phyloP scores from a whole-genome alignment of 2,329 filamentous ascomycete species.

The Zymoseptoria crescenta region DNA sequence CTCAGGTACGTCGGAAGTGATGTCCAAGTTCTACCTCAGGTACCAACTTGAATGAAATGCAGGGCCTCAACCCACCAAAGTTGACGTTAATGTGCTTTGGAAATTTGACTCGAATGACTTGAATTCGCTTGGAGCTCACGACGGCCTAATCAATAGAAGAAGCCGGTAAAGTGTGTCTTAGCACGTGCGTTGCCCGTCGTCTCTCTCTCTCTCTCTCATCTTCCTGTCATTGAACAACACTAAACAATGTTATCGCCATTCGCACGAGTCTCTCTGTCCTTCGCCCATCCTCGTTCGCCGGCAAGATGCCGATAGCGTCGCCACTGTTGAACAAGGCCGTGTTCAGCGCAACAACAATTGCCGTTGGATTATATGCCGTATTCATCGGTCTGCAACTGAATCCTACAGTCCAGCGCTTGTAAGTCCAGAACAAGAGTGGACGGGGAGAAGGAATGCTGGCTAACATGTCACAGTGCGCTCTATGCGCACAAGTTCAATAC shows the following conservation, averaged over 20 bases:
- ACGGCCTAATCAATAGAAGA: too few species aligned
- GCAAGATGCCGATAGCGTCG: neutral
- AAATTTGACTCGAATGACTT: too few species aligned
- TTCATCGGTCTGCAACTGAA: conserved; percentile 40
- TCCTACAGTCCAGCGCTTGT: conserved; percentile 74
- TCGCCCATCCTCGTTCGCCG: neutral
- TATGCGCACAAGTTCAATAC: conserved; percentile 75
- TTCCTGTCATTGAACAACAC: neutral
- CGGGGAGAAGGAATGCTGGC: neutral
- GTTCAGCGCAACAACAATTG: conserved; percentile 1
- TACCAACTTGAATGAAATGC: too few species aligned
- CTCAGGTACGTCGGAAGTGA: neutral
- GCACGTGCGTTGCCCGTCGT: too few species aligned
- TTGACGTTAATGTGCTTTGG: too few species aligned
- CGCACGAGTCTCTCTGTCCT: neutral
- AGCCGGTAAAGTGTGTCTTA: too few species aligned
- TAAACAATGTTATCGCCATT: neutral
- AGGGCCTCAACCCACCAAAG: too few species aligned
- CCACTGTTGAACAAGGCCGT: neutral
- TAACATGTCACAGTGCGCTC: conserved; percentile 51
- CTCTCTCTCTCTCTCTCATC: neutral
- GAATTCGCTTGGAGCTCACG: too few species aligned
- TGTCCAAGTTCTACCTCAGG: neutral
- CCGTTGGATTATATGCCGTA: conserved; percentile 22
- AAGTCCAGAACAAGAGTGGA: conserved; percentile 30